Conservation (phyloP, 1,284 basidiomycete species). For the Ceratobasidium sp. region DNA sequence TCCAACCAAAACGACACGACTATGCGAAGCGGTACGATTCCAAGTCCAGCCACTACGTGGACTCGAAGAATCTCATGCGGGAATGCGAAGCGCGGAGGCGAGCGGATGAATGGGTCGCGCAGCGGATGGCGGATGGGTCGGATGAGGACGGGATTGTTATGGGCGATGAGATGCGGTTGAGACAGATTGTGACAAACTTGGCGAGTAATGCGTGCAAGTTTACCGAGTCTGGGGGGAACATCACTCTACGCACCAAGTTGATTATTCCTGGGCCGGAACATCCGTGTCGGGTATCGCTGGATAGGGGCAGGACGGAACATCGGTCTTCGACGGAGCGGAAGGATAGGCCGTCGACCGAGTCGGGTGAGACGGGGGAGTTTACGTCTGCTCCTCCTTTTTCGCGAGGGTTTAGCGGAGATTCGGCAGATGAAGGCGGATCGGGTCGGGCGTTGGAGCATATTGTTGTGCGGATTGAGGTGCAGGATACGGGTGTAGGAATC, state of each 20-base stretch:
- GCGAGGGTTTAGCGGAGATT: conserved; percentile 14
- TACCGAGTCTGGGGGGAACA: conserved; percentile 78
- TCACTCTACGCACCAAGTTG: conserved; percentile 72
- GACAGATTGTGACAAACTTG: conserved; percentile 84
- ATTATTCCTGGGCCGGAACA: conserved; percentile 43
- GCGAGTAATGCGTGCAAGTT: conserved; percentile 70
- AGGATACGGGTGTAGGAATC: conserved; percentile 85
- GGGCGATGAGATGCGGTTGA: conserved; percentile 83
- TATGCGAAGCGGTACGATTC: too few species aligned
- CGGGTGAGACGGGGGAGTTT: conserved; percentile 4
- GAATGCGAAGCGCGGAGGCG: conserved; percentile 22
- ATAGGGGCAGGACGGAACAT: not conserved
- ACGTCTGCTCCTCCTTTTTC: not conserved
- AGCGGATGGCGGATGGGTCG: conserved; percentile 61
- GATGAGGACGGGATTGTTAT: conserved; percentile 74
- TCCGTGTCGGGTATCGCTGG: conserved; percentile 16
- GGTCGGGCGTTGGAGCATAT: conserved; percentile 66
- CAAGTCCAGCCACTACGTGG: not conserved
- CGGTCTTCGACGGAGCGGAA: not conserved
- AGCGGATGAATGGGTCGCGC: conserved; percentile 58
- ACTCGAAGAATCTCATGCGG: not conserved
- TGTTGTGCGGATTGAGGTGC: conserved; percentile 83
- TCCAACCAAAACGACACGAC: too few species aligned
- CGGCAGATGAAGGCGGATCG: conserved; percentile 30
- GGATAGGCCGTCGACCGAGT: conserved; percentile 9